Evolutionary conservation across 2,329 filamentous ascomycete species (phyloP).

Genomic region (Clonostachys rosea): DNA sequence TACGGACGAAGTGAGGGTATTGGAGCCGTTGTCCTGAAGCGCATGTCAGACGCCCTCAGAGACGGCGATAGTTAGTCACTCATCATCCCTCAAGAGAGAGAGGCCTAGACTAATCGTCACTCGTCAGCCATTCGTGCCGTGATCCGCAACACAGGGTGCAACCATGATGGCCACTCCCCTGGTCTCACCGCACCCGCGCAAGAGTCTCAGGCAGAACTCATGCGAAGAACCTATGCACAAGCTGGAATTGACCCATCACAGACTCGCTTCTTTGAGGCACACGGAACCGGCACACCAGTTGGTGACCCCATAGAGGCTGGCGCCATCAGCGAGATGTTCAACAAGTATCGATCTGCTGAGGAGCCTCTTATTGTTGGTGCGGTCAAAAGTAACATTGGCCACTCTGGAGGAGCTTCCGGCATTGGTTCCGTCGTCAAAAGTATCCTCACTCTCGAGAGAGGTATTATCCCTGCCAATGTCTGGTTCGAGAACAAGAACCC

Average conservation of each 20-base stretch:
- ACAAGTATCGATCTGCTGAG: neutral
- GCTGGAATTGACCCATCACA: slow-evolving; percentile 25
- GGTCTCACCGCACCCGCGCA: slow-evolving; percentile 48
- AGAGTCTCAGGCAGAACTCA: slow-evolving; percentile 30
- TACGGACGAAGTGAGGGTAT: slow-evolving; percentile 34
- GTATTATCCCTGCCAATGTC: slow-evolving; percentile 20
- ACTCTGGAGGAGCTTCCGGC: slow-evolving; percentile 15
- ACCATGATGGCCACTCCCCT: slow-evolving; percentile 35
- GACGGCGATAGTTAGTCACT: slow-evolving; percentile 34
- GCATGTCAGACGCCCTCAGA: slow-evolving; percentile 36
- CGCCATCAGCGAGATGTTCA: slow-evolving; percentile 17
- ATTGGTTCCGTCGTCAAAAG: slow-evolving; percentile 14
- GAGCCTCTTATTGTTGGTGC: slow-evolving; percentile 11
- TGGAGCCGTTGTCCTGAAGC: slow-evolving; percentile 44
- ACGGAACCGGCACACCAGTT: slow-evolving; percentile 28
- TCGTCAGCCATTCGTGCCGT: slow-evolving; percentile 33
- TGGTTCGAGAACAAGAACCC: slow-evolving; percentile 19
- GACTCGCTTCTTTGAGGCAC: slow-evolving; percentile 35
- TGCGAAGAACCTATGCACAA: slow-evolving; percentile 25
- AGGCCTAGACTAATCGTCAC: slow-evolving; percentile 52
- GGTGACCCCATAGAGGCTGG: slow-evolving; percentile 32
- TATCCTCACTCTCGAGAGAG: slow-evolving; percentile 7
- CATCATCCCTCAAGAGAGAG: slow-evolving; percentile 40
- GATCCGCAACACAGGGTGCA: slow-evolving; percentile 13
- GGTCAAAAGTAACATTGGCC: slow-evolving; percentile 17